A percentile compares a stretch with the other conserved stretches of the same genome.
These are phyloP conservation scores for Yarrowia porcina DNA, from an alignment of 805 yeast genomes.

Conservation along the genomic window DNA sequence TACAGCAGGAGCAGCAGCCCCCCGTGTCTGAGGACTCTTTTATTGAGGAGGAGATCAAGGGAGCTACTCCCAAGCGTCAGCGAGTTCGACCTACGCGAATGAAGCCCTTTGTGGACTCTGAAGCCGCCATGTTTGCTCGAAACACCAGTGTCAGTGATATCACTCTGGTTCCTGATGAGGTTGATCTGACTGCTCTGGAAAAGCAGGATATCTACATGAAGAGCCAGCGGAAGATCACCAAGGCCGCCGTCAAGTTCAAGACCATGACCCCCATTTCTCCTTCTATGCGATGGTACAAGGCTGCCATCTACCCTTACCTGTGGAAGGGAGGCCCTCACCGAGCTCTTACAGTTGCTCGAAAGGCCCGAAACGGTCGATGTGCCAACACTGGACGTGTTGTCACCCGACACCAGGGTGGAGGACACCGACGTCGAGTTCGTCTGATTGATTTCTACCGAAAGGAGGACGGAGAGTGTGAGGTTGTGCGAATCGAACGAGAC, in stretches of 20 bases:
- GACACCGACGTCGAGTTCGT: constrained; percentile 84
- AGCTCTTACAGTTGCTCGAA: constrained; percentile 68
- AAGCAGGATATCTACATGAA: constrained; percentile 68
- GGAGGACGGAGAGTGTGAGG: constrained; percentile 69
- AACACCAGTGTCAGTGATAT: constrained; percentile 9
- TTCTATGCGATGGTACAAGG: constrained; percentile 81
- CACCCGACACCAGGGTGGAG: constrained; percentile 95
- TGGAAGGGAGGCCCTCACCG: constrained; percentile 80
- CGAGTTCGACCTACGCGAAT: constrained; percentile 28
- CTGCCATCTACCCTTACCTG: constrained; percentile 81
- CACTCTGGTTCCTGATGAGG: constrained; percentile 2
- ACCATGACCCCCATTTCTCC: constrained; percentile 62
- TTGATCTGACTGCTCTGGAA: constrained; percentile 65
- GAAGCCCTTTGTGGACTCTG: constrained; percentile 22
- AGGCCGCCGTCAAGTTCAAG: constrained; percentile 66
- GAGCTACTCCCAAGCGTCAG: constrained; percentile 26
- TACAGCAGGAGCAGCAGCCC: background rate
- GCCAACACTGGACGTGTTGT: constrained; percentile 85
- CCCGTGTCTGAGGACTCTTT: background rate
- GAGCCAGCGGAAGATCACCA: constrained; percentile 69
- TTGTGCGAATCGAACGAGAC: constrained; percentile 88
- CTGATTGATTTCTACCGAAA: constrained; percentile 71
- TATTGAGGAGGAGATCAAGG: constrained; percentile 11
- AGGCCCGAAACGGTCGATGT: constrained; percentile 74
- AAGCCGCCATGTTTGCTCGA: constrained; percentile 16